phyloP scores from a whole-genome alignment of 768 basidiomycete species.

The Agrocybe pediades region DNA sequence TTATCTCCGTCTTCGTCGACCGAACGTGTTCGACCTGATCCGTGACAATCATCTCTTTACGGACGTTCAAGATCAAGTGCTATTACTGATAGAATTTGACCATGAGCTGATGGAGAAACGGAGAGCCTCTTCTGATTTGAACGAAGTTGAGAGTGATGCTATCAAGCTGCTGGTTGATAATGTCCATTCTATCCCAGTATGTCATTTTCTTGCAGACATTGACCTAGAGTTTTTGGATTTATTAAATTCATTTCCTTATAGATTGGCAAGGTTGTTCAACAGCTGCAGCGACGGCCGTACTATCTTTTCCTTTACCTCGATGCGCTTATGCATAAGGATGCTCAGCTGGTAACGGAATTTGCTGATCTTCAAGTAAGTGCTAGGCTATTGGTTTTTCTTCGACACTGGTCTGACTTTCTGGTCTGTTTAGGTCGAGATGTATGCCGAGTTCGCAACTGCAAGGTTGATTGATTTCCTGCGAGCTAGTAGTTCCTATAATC shows the following conservation, averaged over 20 bases:
- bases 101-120: conserved; percentile 76
- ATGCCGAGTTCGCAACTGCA: conserved; percentile 81
- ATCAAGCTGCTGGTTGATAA: conserved; percentile 90
- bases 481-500: conserved; percentile 87
- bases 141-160: conserved; percentile 64
- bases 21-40: conserved; percentile 94
- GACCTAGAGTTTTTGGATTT: background rate
- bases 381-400: background rate
- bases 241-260: conserved; percentile 27
- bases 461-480: conserved; percentile 90
- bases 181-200: conserved; percentile 92
- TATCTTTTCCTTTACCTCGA: conserved; percentile 95
- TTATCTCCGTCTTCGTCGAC: conserved; percentile 81
- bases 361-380: conserved; percentile 77
- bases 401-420: background rate
- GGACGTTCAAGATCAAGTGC: conserved; percentile 90
- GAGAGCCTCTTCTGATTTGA: conserved; percentile 38
- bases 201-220: conserved; percentile 22
- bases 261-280: conserved; percentile 88
- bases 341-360: conserved; percentile 76
- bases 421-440: conserved; percentile 71
- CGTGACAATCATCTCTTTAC: conserved; percentile 92
- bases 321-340: conserved; percentile 84
- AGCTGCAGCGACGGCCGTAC: conserved; percentile 71
- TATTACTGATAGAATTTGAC: conserved; percentile 93